Evolutionary conservation across 208 protist species (phyloP).

Genomic region (Ichthyophonus hoferi): DNA sequence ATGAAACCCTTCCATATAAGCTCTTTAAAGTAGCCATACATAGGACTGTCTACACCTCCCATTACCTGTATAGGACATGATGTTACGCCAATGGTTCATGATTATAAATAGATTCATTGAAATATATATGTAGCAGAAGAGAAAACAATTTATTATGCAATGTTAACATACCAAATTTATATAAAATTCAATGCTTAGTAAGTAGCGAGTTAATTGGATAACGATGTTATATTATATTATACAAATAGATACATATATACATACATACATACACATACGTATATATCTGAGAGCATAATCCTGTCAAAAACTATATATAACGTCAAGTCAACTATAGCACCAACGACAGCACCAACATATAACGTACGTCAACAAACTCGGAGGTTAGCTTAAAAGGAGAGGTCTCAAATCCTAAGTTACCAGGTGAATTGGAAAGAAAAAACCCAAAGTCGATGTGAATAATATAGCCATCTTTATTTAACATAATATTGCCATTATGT

Average conservation of each 20-base stretch:
- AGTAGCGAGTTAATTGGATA: no score
- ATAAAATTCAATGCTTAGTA: neutral
- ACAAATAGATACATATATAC: neutral
- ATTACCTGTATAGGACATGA: conserved; percentile 2
- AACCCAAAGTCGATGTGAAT: conserved; percentile 71
- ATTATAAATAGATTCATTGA: no score
- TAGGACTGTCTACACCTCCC: conserved; percentile 30
- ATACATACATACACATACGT: neutral
- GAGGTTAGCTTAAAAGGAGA: conserved; percentile 68
- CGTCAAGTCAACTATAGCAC: neutral
- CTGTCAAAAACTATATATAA: neutral
- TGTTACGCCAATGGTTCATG: no score
- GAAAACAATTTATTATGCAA: no score
- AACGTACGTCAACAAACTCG: conserved; percentile 66
- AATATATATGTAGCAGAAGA: no score
- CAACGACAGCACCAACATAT: neutral
- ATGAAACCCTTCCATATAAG: conserved; percentile 36
- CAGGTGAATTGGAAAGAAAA: conserved; percentile 69
- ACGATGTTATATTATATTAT: no score
- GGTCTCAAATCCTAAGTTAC: conserved; percentile 69
- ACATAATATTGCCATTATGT: conserved; percentile 78
- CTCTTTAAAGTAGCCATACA: conserved; percentile 25
- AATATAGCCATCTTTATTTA: conserved; percentile 53
- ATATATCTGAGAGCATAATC: no score
- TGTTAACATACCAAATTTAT: neutral